Evolutionary conservation across 108 stramenopile species (phyloP), one percentile per base, ranked within the genome.

Genomic region (Skeletonema menzelii): DNA sequence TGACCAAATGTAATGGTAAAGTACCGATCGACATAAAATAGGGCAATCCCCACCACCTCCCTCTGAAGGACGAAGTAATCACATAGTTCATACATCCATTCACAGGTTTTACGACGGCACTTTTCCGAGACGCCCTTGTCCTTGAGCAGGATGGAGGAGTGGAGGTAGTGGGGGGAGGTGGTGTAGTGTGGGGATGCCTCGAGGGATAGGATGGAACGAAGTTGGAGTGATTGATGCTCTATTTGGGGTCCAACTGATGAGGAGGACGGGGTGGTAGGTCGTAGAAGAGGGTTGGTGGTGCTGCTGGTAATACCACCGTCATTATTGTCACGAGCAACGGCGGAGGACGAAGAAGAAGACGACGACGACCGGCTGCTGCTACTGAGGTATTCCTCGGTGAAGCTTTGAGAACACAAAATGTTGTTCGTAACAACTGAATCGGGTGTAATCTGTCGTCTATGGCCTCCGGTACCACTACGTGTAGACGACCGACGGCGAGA

Each of bases 11-110:
- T 61, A 2, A 75, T 35, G 7, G 73, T 81, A 44, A 81, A 74
- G 42, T 70, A 81, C 27, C 92, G 85, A 85, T 95, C 93, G 8
- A 95, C 84, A 57, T 90, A 85, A 47, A 84, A 85, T 65, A 95
- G 72, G 10, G 85, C 89, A 30, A 88, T 69, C 5, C 82, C 77
- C 1, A 95, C 93, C 28, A 89, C 87, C 35, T 90, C 88, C 34
- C 94, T 73, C 35, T 91, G 82, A 5, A 90, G 64, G 5, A 73
- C 76, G 70, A 95, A 95, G 77, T 93, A 85, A 73, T 95, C 94
- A 37, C 91, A 79, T 13, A 93, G 87, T 42, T 88, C 85, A 59
- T 89, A 95, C 64, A 86, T 85, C 94, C 94, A 95, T 64, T 92
- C 90, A 62, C 86, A 91, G 7, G 91, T 95, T 55, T 82, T 86